Evolutionary conservation across 306 rosid species (phyloP), one percentile per base, ranked within the genome.

Genomic region (Pueraria montana): DNA sequence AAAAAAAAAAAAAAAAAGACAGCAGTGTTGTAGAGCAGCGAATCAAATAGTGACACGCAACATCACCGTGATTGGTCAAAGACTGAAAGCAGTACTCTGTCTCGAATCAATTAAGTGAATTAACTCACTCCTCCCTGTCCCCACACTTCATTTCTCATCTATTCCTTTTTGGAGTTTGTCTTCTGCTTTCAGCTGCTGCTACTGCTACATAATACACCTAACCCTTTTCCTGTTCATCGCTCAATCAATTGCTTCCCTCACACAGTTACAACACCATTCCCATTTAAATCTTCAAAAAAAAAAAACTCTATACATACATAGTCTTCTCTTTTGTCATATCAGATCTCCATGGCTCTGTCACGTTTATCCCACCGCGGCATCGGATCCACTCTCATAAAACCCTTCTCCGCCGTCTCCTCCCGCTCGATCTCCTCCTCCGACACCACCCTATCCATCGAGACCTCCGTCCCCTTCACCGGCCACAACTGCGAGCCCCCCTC

Each of bases 401-500:
- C 97, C 21, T 18, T 92, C 77, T 50, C 87, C 79, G 56, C 91
- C 80, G 86, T 84, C 17, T 69, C 86, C 34, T 75, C 79, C 83
- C 88, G 97, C 10, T 17, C 82, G 66, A 68, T 92, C 67, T 81
- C 94, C 11, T 84, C 95, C 26, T 87, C 84, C 73, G 4, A 81
- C 68, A 42, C 74, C 18, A 0, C 91, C 1, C 76, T 95, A 59
- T 90, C 93, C 3, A 67, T 95, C 72, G 96, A 93, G 79, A 95
- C 98, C 23, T 88, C 97, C 17, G 10, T 93, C 5, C 97, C 98
- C 7, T 95, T 90, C 94, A 91, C 92, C 32, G 77, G 94, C 5
- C 97, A 95, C 90, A 84, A 85, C 2, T 88, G 91, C 82, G 93
- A 88, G 0, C 56, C 91, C 4, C 98, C 99, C 4, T 86, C 99